These are phyloP conservation scores for Fimicolochytrium jonesii DNA, from an alignment of 192 early-diverging fungal genomes.

Conservation along the genomic window DNA sequence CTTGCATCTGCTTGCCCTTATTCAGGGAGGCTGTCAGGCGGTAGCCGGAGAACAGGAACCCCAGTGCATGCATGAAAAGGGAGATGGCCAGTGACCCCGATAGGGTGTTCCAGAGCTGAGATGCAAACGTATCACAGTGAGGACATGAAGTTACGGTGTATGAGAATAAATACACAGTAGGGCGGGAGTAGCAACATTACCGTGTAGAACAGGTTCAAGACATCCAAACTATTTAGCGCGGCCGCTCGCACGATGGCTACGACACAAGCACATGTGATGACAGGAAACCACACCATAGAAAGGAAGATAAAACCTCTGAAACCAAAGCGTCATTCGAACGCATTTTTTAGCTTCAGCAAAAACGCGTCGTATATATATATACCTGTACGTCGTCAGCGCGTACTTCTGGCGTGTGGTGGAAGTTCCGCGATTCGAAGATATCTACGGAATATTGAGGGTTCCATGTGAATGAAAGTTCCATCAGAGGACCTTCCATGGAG, in stretches of 20 bases:
- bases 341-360: not conserved
- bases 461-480: no score
- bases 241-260: not conserved
- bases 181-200: not conserved
- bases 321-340: not conserved
- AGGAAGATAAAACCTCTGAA: constrained; percentile 8
- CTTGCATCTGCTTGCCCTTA: constrained; percentile 1
- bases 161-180: no score
- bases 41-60: constrained; percentile 3
- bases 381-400: not conserved
- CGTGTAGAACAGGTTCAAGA: not conserved
- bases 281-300: constrained; percentile 4
- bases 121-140: no score
- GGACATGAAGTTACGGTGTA: no score
- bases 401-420: not conserved
- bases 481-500: no score
- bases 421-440: not conserved
- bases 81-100: constrained; percentile 2
- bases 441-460: no score
- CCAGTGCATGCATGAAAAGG: not conserved
- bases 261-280: constrained; percentile 4
- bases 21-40: not conserved
- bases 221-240: not conserved
- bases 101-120: constrained; percentile 1
- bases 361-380: no score